Conservation (phyloP, 2,329 filamentous ascomycete genomes). For the Cladosporium sp. region DNA sequence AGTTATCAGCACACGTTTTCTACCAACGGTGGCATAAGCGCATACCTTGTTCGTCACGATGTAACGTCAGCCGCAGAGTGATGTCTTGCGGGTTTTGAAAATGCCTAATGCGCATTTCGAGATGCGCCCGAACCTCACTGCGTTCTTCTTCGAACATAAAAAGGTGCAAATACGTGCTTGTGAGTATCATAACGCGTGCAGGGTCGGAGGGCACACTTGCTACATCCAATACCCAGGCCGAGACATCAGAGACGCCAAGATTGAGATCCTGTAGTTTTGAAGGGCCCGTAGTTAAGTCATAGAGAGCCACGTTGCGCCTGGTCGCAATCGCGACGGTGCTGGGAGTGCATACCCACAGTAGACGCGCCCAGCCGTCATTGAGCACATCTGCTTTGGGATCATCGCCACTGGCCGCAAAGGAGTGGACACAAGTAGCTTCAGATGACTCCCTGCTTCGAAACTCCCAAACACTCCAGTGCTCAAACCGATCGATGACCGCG, state of each 20-base stretch:
- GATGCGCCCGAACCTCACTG: constrained; percentile 27
- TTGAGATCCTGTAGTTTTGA: constrained; percentile 22
- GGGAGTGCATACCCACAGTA: constrained; percentile 43
- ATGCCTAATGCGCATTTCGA: constrained; percentile 47
- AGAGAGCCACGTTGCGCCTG: constrained; percentile 34
- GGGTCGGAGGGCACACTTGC: constrained; percentile 42
- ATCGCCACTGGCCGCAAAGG: constrained; percentile 22
- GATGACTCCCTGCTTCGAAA: constrained; percentile 30
- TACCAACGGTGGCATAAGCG: constrained; percentile 22
- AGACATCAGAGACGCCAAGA: constrained; percentile 23
- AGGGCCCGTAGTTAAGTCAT: constrained; percentile 26
- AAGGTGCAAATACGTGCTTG: constrained; percentile 40
- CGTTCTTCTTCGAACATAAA: constrained; percentile 16
- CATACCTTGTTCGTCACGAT: constrained; percentile 29
- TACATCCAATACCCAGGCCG: constrained; percentile 53
- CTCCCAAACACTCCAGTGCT: constrained; percentile 64
- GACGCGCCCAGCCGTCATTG: constrained; percentile 46
- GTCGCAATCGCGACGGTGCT: constrained; percentile 49
- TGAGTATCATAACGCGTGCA: constrained; percentile 54
- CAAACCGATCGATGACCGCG: constrained; percentile 58
- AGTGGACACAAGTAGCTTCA: background rate
- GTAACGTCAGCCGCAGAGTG: constrained; percentile 37
- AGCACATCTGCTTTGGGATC: constrained; percentile 29
- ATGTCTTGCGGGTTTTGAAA: constrained; percentile 49
- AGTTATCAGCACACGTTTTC: constrained; percentile 22